These are phyloP conservation scores for Drosera spatulata DNA, from an alignment of 179 eudicot species.

Conservation along the genomic window DNA sequence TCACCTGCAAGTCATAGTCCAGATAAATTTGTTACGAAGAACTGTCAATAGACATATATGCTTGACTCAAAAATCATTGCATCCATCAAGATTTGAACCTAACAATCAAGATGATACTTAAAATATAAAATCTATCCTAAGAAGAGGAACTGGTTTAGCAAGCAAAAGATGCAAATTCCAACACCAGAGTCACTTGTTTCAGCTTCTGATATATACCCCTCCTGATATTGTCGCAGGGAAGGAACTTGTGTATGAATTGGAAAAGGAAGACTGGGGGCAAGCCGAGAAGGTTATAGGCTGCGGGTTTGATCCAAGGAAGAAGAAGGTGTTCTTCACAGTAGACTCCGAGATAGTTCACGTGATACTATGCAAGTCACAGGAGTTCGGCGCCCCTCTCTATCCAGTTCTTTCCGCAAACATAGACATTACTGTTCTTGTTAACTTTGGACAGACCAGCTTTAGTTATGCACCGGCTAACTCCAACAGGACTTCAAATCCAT, in stretches of 20 bases:
- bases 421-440: constrained; percentile 38
- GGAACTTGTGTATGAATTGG: constrained; percentile 43
- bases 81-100: too few relatives aligned
- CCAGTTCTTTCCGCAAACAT: constrained; percentile 56
- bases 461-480: constrained; percentile 47
- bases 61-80: too few relatives aligned
- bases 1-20: too few relatives aligned
- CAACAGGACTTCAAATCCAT: constrained; percentile 68
- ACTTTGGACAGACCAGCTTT: constrained; percentile 72
- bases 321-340: constrained; percentile 64
- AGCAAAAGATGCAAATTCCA: too few relatives aligned
- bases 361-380: constrained; percentile 65
- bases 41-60: too few relatives aligned
- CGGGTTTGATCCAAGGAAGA: constrained; percentile 61
- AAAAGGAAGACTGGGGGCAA: constrained; percentile 46
- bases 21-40: too few relatives aligned
- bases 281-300: constrained; percentile 62
- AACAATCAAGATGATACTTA: too few relatives aligned
- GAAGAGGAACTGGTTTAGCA: too few relatives aligned
- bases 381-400: constrained; percentile 58
- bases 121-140: too few relatives aligned
- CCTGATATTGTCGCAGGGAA: constrained; percentile 30
- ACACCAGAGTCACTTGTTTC: too few relatives aligned
- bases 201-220: too few relatives aligned
- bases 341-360: constrained; percentile 59